phyloP scores from a whole-genome alignment of 2,329 filamentous ascomycete genomes.

The Cladobotryum mycophilum region DNA sequence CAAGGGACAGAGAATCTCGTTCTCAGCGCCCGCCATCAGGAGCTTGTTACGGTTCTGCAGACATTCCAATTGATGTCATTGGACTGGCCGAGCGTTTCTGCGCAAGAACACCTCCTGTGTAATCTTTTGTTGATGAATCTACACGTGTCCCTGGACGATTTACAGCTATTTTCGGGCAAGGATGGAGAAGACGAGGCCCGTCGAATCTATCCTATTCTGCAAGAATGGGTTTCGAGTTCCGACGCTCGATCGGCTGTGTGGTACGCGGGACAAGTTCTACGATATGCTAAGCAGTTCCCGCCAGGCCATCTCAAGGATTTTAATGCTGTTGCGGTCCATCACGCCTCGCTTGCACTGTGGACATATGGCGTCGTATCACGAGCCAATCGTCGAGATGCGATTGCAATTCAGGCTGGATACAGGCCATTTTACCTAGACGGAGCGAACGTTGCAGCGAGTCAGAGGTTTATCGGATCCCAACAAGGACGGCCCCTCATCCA shows the following conservation, averaged over 20 bases:
- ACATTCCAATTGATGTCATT: constrained; percentile 39
- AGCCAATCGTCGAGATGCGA: constrained; percentile 30
- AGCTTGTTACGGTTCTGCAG: constrained; percentile 53
- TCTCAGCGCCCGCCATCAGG: constrained; percentile 51
- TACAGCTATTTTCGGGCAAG: constrained; percentile 62
- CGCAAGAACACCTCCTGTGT: constrained; percentile 42
- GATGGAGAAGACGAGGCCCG: constrained; percentile 61
- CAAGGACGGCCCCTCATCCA: constrained; percentile 48
- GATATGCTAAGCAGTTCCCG: constrained; percentile 51
- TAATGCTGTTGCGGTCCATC: constrained; percentile 62
- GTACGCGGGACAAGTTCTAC: constrained; percentile 62
- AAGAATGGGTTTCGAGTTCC: constrained; percentile 50
- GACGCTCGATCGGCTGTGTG: constrained; percentile 56
- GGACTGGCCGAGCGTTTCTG: constrained; percentile 38
- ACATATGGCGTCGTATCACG: constrained; percentile 55
- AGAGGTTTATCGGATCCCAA: constrained; percentile 51
- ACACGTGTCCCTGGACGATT: constrained; percentile 57
- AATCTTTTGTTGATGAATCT: constrained; percentile 57
- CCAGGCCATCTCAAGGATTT: constrained; percentile 55
- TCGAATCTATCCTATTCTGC: constrained; percentile 50
- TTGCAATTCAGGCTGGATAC: constrained; percentile 26
- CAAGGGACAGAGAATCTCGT: constrained; percentile 38
- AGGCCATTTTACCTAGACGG: constrained; percentile 50
- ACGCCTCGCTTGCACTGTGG: constrained; percentile 63
- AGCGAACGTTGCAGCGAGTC: constrained; percentile 44